phyloP scores from a whole-genome alignment of 345 rosid genomes.

The Pseudoturritis turrita region DNA sequence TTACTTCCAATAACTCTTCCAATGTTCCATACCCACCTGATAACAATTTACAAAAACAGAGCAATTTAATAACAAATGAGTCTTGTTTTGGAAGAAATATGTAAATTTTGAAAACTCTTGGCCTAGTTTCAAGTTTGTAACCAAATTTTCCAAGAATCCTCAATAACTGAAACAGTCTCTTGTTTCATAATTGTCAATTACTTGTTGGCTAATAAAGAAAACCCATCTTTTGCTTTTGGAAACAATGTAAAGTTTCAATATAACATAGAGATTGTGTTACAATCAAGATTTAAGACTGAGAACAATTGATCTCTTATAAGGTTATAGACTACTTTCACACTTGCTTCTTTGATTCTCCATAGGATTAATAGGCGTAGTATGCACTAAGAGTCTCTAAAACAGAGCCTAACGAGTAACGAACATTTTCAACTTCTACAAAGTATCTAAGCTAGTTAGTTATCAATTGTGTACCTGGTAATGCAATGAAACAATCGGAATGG shows the following conservation, averaged over 20 bases:
- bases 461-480: constrained; percentile 78
- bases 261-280: neutral
- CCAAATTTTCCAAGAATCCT: neutral
- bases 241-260: neutral
- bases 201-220: neutral
- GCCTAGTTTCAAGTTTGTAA: neutral
- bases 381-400: neutral
- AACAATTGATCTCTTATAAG: neutral
- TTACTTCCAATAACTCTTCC: constrained; percentile 84
- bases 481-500: constrained; percentile 93
- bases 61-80: neutral
- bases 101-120: neutral
- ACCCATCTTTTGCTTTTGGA: neutral
- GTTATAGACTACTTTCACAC: neutral
- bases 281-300: neutral
- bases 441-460: neutral
- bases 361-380: neutral
- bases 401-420: neutral
- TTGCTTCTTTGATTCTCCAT: neutral
- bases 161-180: neutral
- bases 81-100: constrained; percentile 9
- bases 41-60: constrained; percentile 9
- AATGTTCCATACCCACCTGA: constrained; percentile 95
- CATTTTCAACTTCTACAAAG: neutral
- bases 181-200: neutral